Base-by-base conservation (phyloP, 805 yeast species). In the Komagataella pastoris region DNA sequence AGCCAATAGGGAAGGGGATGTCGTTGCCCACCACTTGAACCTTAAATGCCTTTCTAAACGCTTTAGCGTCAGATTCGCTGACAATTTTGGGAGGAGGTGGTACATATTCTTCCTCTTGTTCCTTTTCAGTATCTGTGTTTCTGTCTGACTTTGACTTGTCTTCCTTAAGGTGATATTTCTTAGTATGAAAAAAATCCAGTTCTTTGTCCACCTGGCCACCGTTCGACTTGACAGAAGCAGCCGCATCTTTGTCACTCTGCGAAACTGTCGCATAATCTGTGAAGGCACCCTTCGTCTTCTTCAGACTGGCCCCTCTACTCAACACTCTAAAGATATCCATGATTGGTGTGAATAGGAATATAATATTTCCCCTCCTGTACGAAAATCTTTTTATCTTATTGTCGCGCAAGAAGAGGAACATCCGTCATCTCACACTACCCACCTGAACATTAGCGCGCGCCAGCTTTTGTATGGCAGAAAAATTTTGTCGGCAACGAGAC, bases 241-340 rank as follows among this genome's bases (percentile, higher is more conserved):
- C 40, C 5, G 14, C 40, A 14, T 30, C 40, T 18, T 46, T 46
- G 47, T 61, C 61, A 12, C 53, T 57, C 49, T 52, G 57, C 3
- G 57, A 54, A 2, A 65, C 69, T 44, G 65, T 58, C 7, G 76
- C 58, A 53, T 67, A 74, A 56, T 75, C 80, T 0, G 75, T 63
- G 7, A 71, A 58, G 2, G 65, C 70, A 30, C 65, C 68, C 54
- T 75, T 79, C 21, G 76, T 68, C 63, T 81, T 80, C 62, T 81
- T 82, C 50, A 91, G 70, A 10, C 81, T 75, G 0, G 97, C 96
- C 19, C 98, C 98, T 61, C 97, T 73, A 0, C 89, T 73, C 44
- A 91, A 74, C 2, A 93, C 81, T 59, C 87, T 74, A 65, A 91
- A 93, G 54, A 91, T 84, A 70, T 91, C 99, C 97, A 89, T 89